A percentile compares a stretch with the other conserved stretches of the same genome.
These are phyloP conservation scores for Sistotremastrum suecicum DNA, from an alignment of 768 basidiomycete genomes.

Conservation along the genomic window DNA sequence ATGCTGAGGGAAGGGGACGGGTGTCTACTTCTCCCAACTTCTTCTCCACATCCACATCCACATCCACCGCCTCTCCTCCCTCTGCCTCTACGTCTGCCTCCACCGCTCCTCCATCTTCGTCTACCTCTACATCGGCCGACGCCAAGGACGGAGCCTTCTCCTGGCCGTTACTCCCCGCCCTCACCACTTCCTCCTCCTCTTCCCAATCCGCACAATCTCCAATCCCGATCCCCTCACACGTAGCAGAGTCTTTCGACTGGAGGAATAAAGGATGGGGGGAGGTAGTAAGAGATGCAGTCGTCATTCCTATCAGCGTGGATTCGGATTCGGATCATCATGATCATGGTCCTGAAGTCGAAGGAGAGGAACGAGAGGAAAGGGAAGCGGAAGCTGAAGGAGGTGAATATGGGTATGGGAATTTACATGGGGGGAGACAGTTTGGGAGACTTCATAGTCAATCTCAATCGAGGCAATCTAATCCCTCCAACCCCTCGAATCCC, in stretches of 20 bases:
- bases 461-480: too few species aligned
- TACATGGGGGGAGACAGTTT: neutral
- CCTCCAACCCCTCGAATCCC: too few species aligned
- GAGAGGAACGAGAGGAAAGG: too few species aligned
- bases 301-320: constrained; percentile 10
- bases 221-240: constrained; percentile 6
- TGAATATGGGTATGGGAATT: too few species aligned
- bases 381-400: too few species aligned
- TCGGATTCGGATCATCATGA: neutral
- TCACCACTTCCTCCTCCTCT: constrained; percentile 1
- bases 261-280: constrained; percentile 10
- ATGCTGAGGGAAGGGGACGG: too few species aligned
- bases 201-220: constrained; percentile 3
- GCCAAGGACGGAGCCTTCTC: too few species aligned
- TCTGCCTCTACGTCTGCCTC: neutral
- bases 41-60: neutral
- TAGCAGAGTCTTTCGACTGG: constrained; percentile 4
- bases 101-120: too few species aligned
- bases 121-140: too few species aligned
- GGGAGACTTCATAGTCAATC: constrained; percentile 1
- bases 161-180: too few species aligned
- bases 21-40: too few species aligned
- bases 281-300: constrained; percentile 8
- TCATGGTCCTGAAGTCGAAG: too few species aligned
- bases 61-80: neutral